Evolutionary conservation across 2,329 filamentous ascomycete species (phyloP).

Genomic region (Stenocarpella maydis): DNA sequence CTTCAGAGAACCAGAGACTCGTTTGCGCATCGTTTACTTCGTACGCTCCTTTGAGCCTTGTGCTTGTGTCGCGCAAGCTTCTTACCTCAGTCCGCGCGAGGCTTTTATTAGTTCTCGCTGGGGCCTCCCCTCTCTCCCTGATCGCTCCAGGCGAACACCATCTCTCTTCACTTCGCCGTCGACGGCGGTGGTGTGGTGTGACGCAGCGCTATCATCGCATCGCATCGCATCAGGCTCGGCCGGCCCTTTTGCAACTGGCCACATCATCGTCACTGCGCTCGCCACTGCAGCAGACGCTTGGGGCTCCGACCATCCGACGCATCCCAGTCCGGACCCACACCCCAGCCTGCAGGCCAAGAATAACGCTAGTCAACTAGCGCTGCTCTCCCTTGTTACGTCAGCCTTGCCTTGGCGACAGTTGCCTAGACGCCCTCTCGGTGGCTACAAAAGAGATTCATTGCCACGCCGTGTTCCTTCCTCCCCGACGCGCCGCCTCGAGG

Average conservation of each 20-base stretch:
- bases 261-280: constrained; percentile 41
- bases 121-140: constrained; percentile 10
- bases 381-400: constrained; percentile 43
- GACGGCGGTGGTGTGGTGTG: constrained; percentile 21
- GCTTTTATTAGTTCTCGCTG: constrained; percentile 59
- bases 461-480: not conserved
- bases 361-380: constrained; percentile 33
- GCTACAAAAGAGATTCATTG: constrained; percentile 9
- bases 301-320: constrained; percentile 38
- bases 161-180: constrained; percentile 16
- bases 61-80: constrained; percentile 34
- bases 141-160: constrained; percentile 3
- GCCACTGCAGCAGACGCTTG: constrained; percentile 10
- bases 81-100: constrained; percentile 42
- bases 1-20: constrained; percentile 25
- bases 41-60: constrained; percentile 45
- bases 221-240: constrained; percentile 33
- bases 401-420: constrained; percentile 37
- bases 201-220: constrained; percentile 27
- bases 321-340: constrained; percentile 29
- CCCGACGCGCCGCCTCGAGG: not conserved
- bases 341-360: constrained; percentile 34
- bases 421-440: constrained; percentile 36
- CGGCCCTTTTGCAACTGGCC: constrained; percentile 40
- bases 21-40: constrained; percentile 42